Percentiles rank a stretch among this genome's conserved stretches.
These are phyloP conservation scores for Sphaerulina musiva DNA, from an alignment of 2,329 filamentous ascomycete species.

Conservation along the genomic window DNA sequence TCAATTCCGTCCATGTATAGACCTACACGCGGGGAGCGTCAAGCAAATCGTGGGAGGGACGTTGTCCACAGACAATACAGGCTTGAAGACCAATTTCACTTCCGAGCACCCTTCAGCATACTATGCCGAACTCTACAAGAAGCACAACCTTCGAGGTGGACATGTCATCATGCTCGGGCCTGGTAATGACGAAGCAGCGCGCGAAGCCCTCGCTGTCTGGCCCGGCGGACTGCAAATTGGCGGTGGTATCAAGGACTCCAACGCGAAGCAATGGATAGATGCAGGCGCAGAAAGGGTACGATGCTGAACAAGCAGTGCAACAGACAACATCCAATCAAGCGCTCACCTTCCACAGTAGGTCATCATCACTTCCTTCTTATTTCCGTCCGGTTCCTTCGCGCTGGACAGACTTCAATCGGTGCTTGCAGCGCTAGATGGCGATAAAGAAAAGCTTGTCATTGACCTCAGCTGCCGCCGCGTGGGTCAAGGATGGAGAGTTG, in stretches of 20 bases:
- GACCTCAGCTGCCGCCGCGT: conserved; percentile 84
- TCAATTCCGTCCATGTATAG: conserved; percentile 90
- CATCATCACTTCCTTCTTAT: conserved; percentile 93
- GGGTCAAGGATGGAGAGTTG: conserved; percentile 81
- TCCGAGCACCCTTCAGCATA: conserved; percentile 74
- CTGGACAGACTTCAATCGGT: conserved; percentile 68
- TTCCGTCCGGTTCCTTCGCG: conserved; percentile 76
- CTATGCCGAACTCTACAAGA: conserved; percentile 75
- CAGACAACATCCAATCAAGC: neutral
- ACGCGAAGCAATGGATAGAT: conserved; percentile 80
- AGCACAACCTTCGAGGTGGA: conserved; percentile 66
- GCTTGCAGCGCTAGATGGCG: conserved; percentile 62
- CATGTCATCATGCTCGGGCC: conserved; percentile 97
- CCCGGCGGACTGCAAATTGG: conserved; percentile 76
- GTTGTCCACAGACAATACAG: conserved; percentile 49
- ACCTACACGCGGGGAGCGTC: conserved; percentile 92
- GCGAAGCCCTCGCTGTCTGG: conserved; percentile 72
- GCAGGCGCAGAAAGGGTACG: conserved; percentile 81
- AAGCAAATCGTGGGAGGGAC: conserved; percentile 98
- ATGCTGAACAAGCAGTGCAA: conserved; percentile 4
- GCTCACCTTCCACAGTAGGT: conserved; percentile 55
- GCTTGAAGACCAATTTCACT: conserved; percentile 83
- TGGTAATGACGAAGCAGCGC: conserved; percentile 74
- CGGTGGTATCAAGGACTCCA: conserved; percentile 82
- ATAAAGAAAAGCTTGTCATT: conserved; percentile 79